Evolutionary conservation across 371 early-diverging fungal genomes (phyloP).

Genomic region (Mortierella sp.): DNA sequence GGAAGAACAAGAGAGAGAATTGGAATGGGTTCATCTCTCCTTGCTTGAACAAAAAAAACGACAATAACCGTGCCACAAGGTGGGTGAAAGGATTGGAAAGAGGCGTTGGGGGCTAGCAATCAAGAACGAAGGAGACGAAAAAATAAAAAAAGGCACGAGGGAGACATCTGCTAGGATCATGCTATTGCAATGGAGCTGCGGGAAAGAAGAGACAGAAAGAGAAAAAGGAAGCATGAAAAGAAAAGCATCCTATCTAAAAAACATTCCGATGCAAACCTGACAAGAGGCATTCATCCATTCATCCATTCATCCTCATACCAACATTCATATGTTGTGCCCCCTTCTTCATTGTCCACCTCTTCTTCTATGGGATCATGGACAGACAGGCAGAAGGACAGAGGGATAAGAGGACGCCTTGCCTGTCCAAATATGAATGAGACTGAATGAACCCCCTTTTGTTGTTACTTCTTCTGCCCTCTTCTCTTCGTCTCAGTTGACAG

Average conservation of each 20-base stretch:
- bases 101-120: neutral
- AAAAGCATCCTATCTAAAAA: neutral
- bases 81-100: neutral
- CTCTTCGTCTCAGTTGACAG: neutral
- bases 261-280: conserved; percentile 9
- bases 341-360: neutral
- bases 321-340: neutral
- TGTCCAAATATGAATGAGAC: neutral
- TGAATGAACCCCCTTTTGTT: neutral
- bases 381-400: neutral
- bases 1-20: neutral
- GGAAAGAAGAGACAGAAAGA: neutral
- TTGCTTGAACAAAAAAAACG: neutral
- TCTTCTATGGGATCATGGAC: neutral
- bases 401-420: neutral
- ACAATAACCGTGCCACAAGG: neutral
- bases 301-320: neutral
- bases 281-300: neutral
- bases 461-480: neutral
- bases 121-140: neutral
- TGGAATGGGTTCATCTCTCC: neutral
- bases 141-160: neutral
- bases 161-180: neutral
- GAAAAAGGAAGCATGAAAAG: neutral
- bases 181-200: neutral